Evolutionary conservation across 768 basidiomycete species (phyloP).

Genomic region (Rhodotorula graminis): DNA sequence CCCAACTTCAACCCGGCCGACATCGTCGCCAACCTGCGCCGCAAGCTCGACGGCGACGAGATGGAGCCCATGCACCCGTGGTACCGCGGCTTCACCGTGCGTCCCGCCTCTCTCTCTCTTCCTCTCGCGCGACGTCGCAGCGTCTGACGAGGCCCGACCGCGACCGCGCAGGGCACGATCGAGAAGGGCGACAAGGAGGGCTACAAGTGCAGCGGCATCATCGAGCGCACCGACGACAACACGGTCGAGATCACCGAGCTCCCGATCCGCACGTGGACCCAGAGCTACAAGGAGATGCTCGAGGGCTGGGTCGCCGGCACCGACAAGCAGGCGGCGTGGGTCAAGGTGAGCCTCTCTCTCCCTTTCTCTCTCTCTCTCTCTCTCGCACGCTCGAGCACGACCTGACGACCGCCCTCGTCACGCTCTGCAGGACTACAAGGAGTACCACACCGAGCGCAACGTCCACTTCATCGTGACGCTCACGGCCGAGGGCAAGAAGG

Average conservation of each 20-base stretch:
- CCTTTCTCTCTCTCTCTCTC: background rate
- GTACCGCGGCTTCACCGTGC: slow-evolving; percentile 80
- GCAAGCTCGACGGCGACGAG: slow-evolving; percentile 80
- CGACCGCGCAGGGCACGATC: slow-evolving; percentile 63
- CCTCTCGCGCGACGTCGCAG: too few species aligned
- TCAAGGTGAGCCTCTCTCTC: slow-evolving; percentile 64
- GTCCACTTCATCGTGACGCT: slow-evolving; percentile 83
- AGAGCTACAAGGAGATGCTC: slow-evolving; percentile 82
- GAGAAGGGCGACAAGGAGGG: slow-evolving; percentile 67
- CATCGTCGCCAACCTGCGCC: slow-evolving; percentile 78
- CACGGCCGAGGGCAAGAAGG: slow-evolving; percentile 70
- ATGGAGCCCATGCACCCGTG: slow-evolving; percentile 83
- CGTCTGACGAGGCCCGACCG: background rate
- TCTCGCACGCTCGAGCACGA: too few species aligned
- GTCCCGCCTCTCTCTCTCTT: slow-evolving; percentile 5
- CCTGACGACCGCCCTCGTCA: too few species aligned
- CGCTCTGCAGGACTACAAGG: slow-evolving; percentile 77
- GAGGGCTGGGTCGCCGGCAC: slow-evolving; percentile 73
- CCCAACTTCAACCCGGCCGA: slow-evolving; percentile 90
- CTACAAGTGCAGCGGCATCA: slow-evolving; percentile 68
- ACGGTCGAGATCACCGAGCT: slow-evolving; percentile 92
- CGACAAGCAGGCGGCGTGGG: slow-evolving; percentile 68
- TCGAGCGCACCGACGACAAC: slow-evolving; percentile 71
- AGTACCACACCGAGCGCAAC: slow-evolving; percentile 87
- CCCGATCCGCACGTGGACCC: slow-evolving; percentile 92